Base-by-base conservation (phyloP, 257 asterid genomes). In the Solanum paucissectum region DNA sequence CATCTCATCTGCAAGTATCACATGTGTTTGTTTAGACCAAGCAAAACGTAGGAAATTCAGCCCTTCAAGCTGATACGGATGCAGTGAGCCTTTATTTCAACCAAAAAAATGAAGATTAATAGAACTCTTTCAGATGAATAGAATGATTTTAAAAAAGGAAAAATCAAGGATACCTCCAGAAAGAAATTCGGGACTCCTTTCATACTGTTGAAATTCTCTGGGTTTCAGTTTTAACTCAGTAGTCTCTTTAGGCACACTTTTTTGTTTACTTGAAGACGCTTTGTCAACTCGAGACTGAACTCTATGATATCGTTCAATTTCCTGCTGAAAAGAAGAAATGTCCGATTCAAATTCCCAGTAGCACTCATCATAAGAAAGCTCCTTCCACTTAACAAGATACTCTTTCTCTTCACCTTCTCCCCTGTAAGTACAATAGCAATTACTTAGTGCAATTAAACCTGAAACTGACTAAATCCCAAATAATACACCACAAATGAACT, bases 51-150 rank as follows among this genome's bases (percentile, higher is more conserved):
- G 90, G 93, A 95, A 97, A 90, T 97, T 97, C 93, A 97, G 91
- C 90, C 99, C 99, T 95, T 95, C 99, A 27, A 97, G 98, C 95
- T 97, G 99, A 90, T 97, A 97, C 14, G 99, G 99, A 91, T 97
- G 98, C 90, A 97, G 90, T n/a, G 98, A 95, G 89, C 99, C 99
- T 96, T 90, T 74, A 71, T 38, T 37, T 18, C 36, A 66, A 82
- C 87, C 44, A 32, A 46, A 52, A 46, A 52, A 46, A 49, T 82
- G 69, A 82, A 82, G 46, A 82, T 82, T 52, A 82, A 18, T 32
- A 49, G 71, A 33, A 27, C 32, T 29, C 86, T 18, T 49, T 52
- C 37, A 82, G 71, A 32, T 10, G 86, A 81, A 32, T 29, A 82
- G 44, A 82, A 82, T 32, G 71, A 82, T 29, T 81, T 49, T 10